Evolutionary conservation across 176 grass and related monocot species (phyloP).

Genomic region (Carex littledalei): DNA sequence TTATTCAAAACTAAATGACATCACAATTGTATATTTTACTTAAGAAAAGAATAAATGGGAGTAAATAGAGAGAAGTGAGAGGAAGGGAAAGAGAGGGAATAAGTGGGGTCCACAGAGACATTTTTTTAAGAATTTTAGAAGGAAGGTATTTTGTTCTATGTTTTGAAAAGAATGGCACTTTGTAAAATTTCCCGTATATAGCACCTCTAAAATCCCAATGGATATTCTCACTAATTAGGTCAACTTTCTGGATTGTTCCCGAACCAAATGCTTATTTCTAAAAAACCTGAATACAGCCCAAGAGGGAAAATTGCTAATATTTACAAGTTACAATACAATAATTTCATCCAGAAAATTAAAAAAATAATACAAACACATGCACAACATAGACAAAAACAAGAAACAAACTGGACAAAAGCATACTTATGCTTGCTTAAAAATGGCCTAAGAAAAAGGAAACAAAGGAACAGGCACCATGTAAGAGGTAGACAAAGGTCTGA

Average conservation of each 20-base stretch:
- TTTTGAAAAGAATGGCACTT: too few species aligned
- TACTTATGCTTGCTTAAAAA: background rate
- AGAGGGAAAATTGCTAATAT: slow-evolving; percentile 6
- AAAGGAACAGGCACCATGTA: background rate
- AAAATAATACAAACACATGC: slow-evolving; percentile 10
- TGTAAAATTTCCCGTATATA: too few species aligned
- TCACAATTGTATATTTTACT: too few species aligned
- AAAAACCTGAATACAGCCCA: background rate
- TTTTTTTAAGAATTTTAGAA: too few species aligned
- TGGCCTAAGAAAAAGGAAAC: slow-evolving; percentile 5
- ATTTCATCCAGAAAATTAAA: background rate
- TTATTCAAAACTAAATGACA: too few species aligned
- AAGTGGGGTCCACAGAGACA: too few species aligned
- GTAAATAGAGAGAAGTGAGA: too few species aligned
- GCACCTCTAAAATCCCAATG: background rate
- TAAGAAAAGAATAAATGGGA: too few species aligned
- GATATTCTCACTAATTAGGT: background rate
- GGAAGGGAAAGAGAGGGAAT: too few species aligned
- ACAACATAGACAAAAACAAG: slow-evolving; percentile 18
- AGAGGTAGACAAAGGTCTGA: slow-evolving; percentile 17
- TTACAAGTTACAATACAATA: slow-evolving; percentile 7
- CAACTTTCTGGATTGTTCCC: background rate
- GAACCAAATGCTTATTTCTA: background rate
- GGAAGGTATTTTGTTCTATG: too few species aligned
- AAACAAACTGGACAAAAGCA: background rate